Evolutionary conservation across 164 flowering plant genomes (phyloP).

Genomic region (Vitis rupestris): DNA sequence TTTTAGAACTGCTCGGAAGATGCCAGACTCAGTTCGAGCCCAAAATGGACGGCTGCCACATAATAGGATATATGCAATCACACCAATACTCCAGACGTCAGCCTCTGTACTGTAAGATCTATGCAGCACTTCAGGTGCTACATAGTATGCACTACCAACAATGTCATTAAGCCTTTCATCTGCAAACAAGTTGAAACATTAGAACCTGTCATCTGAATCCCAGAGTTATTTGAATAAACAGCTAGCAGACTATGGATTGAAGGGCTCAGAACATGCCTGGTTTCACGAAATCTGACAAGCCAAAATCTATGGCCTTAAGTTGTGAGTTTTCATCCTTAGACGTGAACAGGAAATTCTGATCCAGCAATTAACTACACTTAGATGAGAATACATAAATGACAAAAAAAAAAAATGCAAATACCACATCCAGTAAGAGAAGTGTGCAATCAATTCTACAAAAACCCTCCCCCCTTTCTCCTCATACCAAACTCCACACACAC

Average conservation of each 20-base stretch:
- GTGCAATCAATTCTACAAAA: neutral
- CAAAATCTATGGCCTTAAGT: constrained; percentile 75
- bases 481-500: too few relatives aligned
- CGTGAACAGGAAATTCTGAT: constrained; percentile 63
- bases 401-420: neutral
- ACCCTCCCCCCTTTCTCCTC: too few relatives aligned
- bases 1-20: constrained; percentile 61
- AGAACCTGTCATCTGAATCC: neutral
- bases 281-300: constrained; percentile 73
- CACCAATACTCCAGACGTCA: constrained; percentile 70
- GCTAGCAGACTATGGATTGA: neutral
- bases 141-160: constrained; percentile 74
- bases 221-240: constrained; percentile 1
- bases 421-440: neutral
- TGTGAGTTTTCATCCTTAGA: constrained; percentile 59
- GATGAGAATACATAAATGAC: constrained; percentile 7
- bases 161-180: constrained; percentile 73
- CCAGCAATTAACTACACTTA: constrained; percentile 26
- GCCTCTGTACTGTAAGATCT: constrained; percentile 57
- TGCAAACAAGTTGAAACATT: constrained; percentile 20
- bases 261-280: constrained; percentile 42
- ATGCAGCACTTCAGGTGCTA: constrained; percentile 66
- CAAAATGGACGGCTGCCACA: constrained; percentile 75
- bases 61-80: constrained; percentile 54
- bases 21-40: constrained; percentile 74